phyloP scores from a whole-genome alignment of 768 basidiomycete genomes.

The Hygrocybe punicea region DNA sequence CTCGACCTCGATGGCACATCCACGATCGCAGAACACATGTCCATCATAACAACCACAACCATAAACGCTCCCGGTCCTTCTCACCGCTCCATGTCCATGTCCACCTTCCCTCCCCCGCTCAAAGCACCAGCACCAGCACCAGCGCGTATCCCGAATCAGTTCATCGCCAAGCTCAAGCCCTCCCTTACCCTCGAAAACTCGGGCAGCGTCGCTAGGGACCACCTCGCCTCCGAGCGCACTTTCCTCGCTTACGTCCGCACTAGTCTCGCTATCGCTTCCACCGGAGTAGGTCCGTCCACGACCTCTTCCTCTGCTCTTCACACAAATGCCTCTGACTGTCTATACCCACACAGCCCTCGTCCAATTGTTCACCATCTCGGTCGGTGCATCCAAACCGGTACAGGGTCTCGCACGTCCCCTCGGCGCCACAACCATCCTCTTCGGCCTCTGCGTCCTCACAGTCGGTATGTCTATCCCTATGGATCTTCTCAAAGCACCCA shows the following conservation, averaged over 20 bases:
- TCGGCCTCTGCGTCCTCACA: slow-evolving; percentile 36
- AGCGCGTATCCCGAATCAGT: too few species aligned
- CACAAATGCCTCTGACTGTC: too few species aligned
- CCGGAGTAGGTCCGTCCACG: slow-evolving; percentile 37
- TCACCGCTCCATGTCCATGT: too few species aligned
- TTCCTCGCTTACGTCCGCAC: slow-evolving; percentile 53
- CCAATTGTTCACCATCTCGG: slow-evolving; percentile 45
- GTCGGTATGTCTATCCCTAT: slow-evolving; percentile 16
- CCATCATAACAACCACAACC: too few species aligned
- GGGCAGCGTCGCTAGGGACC: slow-evolving; percentile 50
- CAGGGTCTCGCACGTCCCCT: slow-evolving; percentile 38
- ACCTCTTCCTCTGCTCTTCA: too few species aligned
- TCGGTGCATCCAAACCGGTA: slow-evolving; percentile 1
- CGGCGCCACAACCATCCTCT: slow-evolving; percentile 38
- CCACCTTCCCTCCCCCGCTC: too few species aligned
- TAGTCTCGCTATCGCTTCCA: slow-evolving; percentile 41
- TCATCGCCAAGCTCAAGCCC: background rate
- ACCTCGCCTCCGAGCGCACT: slow-evolving; percentile 50
- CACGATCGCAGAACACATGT: too few species aligned
- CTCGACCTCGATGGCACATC: too few species aligned
- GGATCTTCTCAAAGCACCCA: background rate
- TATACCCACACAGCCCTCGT: slow-evolving; percentile 34
- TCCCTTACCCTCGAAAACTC: slow-evolving; percentile 38
- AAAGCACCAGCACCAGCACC: too few species aligned
- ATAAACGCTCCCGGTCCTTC: too few species aligned